These are phyloP conservation scores for Macrolepiota dolichaula DNA, from an alignment of 768 basidiomycete genomes.

Conservation along the genomic window DNA sequence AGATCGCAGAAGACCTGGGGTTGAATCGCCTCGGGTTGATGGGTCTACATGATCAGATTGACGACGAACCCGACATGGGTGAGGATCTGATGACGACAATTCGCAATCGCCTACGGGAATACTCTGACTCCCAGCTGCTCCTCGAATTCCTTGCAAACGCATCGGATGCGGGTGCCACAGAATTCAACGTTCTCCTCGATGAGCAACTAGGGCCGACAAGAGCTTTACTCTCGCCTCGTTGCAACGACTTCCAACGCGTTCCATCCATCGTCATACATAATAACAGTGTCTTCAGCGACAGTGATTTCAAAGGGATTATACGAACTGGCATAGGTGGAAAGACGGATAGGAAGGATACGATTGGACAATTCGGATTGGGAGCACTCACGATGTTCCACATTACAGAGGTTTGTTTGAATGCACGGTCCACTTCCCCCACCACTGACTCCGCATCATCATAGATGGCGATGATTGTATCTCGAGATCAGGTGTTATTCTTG, in stretches of 20 bases:
- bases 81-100: conserved; percentile 41
- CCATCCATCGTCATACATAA: conserved; percentile 45
- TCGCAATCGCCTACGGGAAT: conserved; percentile 36
- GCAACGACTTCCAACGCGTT: conserved; percentile 26
- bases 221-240: conserved; percentile 31
- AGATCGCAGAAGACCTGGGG: conserved; percentile 26
- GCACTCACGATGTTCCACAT: conserved; percentile 51
- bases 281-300: conserved; percentile 32
- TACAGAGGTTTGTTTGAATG: conserved; percentile 34
- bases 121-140: conserved; percentile 38
- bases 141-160: conserved; percentile 55
- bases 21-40: conserved; percentile 33
- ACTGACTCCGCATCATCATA: conserved; percentile 12
- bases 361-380: conserved; percentile 51
- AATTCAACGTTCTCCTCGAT: conserved; percentile 38
- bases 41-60: conserved; percentile 20
- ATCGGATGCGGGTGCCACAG: conserved; percentile 41
- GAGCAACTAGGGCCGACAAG: conserved; percentile 13
- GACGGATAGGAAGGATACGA: conserved; percentile 27
- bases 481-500: conserved; percentile 32
- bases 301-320: conserved; percentile 45
- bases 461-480: conserved; percentile 32
- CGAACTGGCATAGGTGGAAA: conserved; percentile 44
- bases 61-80: conserved; percentile 34
- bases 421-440: neutral